Evolutionary conservation across 2,329 filamentous ascomycete species (phyloP), one percentile per base, ranked within the genome.

Genomic region (Juglanconis sp.): DNA sequence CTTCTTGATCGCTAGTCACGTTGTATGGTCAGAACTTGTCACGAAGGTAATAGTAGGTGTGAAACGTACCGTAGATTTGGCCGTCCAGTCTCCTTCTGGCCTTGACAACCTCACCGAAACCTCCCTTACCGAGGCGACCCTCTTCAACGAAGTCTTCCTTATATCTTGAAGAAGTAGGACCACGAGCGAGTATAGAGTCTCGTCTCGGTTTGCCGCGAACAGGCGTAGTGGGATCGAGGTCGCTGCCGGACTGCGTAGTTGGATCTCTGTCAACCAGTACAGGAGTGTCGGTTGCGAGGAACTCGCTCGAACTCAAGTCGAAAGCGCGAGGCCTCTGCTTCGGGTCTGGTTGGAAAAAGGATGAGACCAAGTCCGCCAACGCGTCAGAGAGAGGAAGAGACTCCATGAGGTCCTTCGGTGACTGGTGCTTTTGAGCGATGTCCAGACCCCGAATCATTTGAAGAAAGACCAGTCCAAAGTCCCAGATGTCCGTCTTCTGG

Each of bases 81-180:
- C 91, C 91, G 71, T 98, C 95, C 4, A 97, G 85, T 76, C 95
- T 96, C 73, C 96, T 96, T 36, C 94, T 86, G 3, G 94, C 94
- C 72, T 96, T 96, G 58, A 98, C 92, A 30, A 99, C 95, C 74
- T 97, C 92, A 5, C 95, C 95, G 74, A 96, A 99, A 0, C 94
- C 95, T 48, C 95, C 95, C 72, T 94, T 96, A 3, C 95, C 95
- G 11, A 99, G 80, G 4, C 90, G 86, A 13, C 91, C 92, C 69
- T 95, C 88, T 74, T 98, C 93, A 17, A 93, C 87, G 74, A 96
- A 99, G 68, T 98, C 95, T 68, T 90, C 90, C 10, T 83, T 84
- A 70, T 96, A 99, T 63, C 94, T 86, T 1, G 92, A 96, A 49
- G 85, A 80, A 3, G 79, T 71, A 2, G 76, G 76, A 13, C 78